These are phyloP conservation scores for Talaromyces marneffei DNA, from an alignment of 2,329 filamentous ascomycete genomes.

Conservation along the genomic window DNA sequence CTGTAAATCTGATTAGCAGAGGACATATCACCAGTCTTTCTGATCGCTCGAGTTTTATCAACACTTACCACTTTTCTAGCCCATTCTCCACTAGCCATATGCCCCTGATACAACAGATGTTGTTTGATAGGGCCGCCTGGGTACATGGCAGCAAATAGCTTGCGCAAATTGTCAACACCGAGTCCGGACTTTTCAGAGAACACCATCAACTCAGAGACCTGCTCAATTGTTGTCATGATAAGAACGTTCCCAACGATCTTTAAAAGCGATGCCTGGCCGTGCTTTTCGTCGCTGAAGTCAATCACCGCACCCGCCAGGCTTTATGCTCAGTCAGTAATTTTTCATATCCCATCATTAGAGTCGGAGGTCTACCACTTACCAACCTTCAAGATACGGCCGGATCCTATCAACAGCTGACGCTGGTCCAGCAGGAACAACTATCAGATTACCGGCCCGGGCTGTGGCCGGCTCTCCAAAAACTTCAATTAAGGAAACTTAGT, in stretches of 20 bases:
- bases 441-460: background rate
- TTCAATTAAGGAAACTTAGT: background rate
- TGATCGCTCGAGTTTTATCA: background rate
- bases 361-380: background rate
- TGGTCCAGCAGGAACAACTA: background rate
- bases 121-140: background rate
- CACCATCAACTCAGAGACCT: background rate
- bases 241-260: background rate
- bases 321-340: background rate
- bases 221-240: background rate
- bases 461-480: background rate
- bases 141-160: background rate
- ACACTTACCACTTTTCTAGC: background rate
- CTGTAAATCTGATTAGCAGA: background rate
- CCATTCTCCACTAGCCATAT: background rate
- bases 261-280: background rate
- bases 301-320: background rate
- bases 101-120: background rate
- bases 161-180: background rate
- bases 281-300: background rate
- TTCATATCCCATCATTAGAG: background rate
- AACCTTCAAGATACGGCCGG: background rate
- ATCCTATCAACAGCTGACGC: background rate
- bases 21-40: background rate
- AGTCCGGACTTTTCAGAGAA: background rate